Evolutionary conservation across 306 rosid genomes (phyloP).

Genomic region (Crataegus laevigata): DNA sequence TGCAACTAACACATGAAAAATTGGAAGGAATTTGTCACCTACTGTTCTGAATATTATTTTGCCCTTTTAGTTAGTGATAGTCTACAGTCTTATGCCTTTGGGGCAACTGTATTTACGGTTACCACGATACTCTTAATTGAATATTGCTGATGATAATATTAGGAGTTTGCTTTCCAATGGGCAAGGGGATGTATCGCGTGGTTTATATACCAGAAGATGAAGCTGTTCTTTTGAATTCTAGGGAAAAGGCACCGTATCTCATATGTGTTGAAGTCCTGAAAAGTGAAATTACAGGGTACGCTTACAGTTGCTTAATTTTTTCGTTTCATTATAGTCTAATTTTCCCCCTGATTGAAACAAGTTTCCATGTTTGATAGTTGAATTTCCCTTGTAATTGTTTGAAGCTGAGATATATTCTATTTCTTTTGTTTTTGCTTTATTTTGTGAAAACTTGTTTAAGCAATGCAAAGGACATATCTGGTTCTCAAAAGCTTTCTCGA

Average conservation of each 20-base stretch:
- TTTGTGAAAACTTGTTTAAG: constrained; percentile 37
- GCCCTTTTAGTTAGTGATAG: not conserved
- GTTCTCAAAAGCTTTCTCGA: constrained; percentile 80
- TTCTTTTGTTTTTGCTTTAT: not conserved
- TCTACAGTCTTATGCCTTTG: not conserved
- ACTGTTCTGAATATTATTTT: not conserved
- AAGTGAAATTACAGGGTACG: constrained; percentile 80
- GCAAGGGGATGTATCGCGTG: constrained; percentile 88
- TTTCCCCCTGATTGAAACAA: not conserved
- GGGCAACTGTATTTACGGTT: constrained; percentile 8
- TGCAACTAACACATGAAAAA: not conserved
- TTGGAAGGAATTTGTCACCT: not conserved
- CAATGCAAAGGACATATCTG: constrained; percentile 66
- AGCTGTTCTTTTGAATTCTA: constrained; percentile 93
- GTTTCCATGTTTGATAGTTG: not conserved
- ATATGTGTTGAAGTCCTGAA: constrained; percentile 83
- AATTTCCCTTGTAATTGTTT: constrained; percentile 2
- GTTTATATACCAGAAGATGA: constrained; percentile 95
- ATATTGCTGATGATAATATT: constrained; percentile 23
- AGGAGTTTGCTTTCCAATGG: constrained; percentile 98
- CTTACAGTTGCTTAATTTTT: constrained; percentile 9
- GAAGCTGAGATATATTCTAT: constrained; percentile 2
- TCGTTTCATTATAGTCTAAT: not conserved
- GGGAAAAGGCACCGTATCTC: constrained; percentile 97
- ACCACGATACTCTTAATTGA: constrained; percentile 10